Base-by-base conservation (phyloP, 2,329 filamentous ascomycete genomes). In the Colletotrichum aenigma region DNA sequence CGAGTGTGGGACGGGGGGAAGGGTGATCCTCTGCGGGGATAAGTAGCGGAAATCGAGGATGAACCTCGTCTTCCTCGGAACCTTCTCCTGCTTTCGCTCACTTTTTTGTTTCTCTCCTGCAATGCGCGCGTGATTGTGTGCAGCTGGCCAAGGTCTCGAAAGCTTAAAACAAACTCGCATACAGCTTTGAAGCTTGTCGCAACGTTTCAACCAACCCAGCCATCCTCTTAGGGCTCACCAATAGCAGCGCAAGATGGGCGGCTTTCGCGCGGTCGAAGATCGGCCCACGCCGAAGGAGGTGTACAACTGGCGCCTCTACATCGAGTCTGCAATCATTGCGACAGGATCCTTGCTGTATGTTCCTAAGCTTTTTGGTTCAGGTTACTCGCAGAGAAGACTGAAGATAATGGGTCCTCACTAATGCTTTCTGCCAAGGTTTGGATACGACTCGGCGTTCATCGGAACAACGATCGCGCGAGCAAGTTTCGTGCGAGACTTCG, bases 231-330 rank as follows among this genome's bases (percentile, higher is more conserved):
- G n/a, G 43, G 43, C 43, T 52, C 43, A 28, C 28, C 58, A 12
- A 8, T 36, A 8, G 2, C 1, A 52, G 2, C 13, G 8, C 9
- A 65, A 24, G 6, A 85, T 85, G 84, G 83, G 81, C 71, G 83
- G 84, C 32, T 81, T 88, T 78, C 85, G 86, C 66, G 88, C 88
- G 48, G 86, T 88, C 48, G 89, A 91, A 79, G 89, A 91, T 80
- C 85, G 89, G 78, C 89, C 89, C 30, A 91, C 89, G 77, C 89
- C 89, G 24, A 85, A 86, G 74, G 88, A 90, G 81, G 89, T 91
- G 77, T 90, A 90, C 81, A 90, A 90, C 76, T 88, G 86, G 86
- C 84, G 86, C 5, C 81, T 90, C 26, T 90, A 90, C 78, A 83
- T 81, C 7, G 85, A 88, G 62, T 85, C 87, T 0, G 79, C 86